A percentile compares a stretch with the other conserved stretches of the same genome.
These are phyloP conservation scores for Cardamine occulta DNA, from an alignment of 345 rosid genomes.

Conservation along the genomic window DNA sequence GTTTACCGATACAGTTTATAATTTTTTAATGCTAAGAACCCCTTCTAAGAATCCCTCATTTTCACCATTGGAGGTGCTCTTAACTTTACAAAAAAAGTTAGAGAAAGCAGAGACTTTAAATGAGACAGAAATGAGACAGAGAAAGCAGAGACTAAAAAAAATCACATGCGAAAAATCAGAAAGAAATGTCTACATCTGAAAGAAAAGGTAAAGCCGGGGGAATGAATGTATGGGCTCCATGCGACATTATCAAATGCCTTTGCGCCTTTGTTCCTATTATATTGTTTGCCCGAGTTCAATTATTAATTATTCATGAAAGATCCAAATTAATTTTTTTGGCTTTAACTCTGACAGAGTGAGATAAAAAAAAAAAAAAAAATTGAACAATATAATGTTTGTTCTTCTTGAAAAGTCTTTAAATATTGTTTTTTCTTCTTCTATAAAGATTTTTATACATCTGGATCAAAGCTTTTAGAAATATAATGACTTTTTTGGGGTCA, in stretches of 20 bases:
- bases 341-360: conserved; percentile 7
- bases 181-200: conserved; percentile 25
- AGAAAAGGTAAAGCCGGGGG: conserved; percentile 30
- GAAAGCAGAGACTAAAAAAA: conserved; percentile 29
- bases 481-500: not conserved
- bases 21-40: no score
- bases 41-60: no score
- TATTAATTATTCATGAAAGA: conserved; percentile 11
- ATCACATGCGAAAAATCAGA: conserved; percentile 36
- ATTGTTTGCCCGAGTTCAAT: conserved; percentile 15
- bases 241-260: conserved; percentile 29
- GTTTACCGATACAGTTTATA: no score
- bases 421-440: not conserved
- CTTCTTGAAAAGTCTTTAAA: not conserved
- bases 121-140: conserved; percentile 29
- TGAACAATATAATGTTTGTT: not conserved
- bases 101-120: conserved; percentile 34
- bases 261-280: not conserved
- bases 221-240: conserved; percentile 44
- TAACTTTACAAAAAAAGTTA: not conserved
- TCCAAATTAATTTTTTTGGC: conserved; percentile 6
- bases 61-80: no score
- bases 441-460: not conserved
- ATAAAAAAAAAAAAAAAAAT: conserved; percentile 7
- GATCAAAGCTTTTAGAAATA: not conserved